phyloP scores from a whole-genome alignment of 2,329 filamentous ascomycete species.

The Xylariaceae sp. region DNA sequence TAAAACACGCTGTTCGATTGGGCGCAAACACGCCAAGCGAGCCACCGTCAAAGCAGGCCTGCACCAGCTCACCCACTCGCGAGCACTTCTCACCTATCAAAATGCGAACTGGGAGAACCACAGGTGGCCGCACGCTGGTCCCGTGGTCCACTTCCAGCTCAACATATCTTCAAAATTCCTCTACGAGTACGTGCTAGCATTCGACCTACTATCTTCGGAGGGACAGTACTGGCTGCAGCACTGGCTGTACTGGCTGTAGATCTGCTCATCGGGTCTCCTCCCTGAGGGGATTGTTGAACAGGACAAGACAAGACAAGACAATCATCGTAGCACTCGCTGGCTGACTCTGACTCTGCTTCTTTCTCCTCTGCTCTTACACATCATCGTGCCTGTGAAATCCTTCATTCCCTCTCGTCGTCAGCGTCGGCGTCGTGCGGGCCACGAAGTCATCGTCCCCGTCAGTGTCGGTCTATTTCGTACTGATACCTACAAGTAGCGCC shows the following conservation, averaged over 20 bases:
- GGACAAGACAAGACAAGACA: background rate
- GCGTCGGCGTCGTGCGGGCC: no score
- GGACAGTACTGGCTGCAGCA: background rate
- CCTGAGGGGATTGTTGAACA: background rate
- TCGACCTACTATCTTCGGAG: background rate
- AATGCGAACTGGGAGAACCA: conserved; percentile 6
- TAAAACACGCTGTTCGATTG: conserved; percentile 9
- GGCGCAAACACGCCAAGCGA: conserved; percentile 8
- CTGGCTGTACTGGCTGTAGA: no score
- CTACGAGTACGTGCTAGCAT: background rate
- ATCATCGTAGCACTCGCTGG: background rate
- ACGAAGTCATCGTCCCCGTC: no score
- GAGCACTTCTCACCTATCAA: conserved; percentile 13
- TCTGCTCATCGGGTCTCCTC: background rate
- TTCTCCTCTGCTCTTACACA: background rate
- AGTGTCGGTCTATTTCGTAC: no score
- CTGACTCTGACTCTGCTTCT: background rate
- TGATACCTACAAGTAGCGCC: no score
- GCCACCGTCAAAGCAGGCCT: conserved; percentile 9
- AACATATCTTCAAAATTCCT: conserved; percentile 15
- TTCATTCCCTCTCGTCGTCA: background rate
- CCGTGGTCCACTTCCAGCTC: conserved; percentile 14
- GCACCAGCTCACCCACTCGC: conserved; percentile 5
- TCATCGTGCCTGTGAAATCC: no score
- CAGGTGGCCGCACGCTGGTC: conserved; percentile 1